Percentiles rank a stretch among this genome's conserved stretches.
phyloP scores from a whole-genome alignment of 768 basidiomycete species.

The Candolleomyces eurysporus region DNA sequence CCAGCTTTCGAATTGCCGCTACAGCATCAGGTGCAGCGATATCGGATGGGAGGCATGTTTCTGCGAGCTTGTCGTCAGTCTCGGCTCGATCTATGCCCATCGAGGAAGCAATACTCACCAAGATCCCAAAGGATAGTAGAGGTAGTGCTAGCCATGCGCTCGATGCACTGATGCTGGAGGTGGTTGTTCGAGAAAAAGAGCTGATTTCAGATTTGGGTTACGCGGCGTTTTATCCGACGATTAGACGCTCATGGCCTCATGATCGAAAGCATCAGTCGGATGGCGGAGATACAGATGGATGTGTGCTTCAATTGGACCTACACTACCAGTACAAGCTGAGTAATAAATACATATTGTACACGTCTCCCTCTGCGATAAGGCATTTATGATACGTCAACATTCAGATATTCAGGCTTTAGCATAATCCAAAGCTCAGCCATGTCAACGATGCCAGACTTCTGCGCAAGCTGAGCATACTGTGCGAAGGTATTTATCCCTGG shows the following conservation, averaged over 20 bases:
- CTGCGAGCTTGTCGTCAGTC: background rate
- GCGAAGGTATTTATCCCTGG: constrained; percentile 23
- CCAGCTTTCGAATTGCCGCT: constrained; percentile 6
- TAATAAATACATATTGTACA: background rate
- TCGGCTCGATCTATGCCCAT: background rate
- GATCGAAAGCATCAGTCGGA: background rate
- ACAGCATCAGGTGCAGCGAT: constrained; percentile 1
- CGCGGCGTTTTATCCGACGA: background rate
- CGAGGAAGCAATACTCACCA: constrained; percentile 1
- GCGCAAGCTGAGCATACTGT: constrained; percentile 34
- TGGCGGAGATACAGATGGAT: no score
- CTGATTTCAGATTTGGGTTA: background rate
- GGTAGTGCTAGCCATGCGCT: background rate
- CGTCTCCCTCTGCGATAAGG: background rate
- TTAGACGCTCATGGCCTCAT: constrained; percentile 2
- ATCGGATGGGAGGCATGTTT: constrained; percentile 8
- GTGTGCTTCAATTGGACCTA: no score
- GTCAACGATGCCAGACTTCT: constrained; percentile 32
- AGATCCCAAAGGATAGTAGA: constrained; percentile 13
- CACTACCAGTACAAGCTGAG: background rate
- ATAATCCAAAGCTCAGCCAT: constrained; percentile 40
- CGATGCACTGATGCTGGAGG: background rate
- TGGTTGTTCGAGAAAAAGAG: background rate
- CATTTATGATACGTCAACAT: constrained; percentile 2
- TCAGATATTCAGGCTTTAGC: constrained; percentile 25